A percentile compares a stretch with the other conserved stretches of the same genome.
These are phyloP conservation scores for Blastomyces percursus DNA, from an alignment of 2,329 filamentous ascomycete species.

Conservation along the genomic window DNA sequence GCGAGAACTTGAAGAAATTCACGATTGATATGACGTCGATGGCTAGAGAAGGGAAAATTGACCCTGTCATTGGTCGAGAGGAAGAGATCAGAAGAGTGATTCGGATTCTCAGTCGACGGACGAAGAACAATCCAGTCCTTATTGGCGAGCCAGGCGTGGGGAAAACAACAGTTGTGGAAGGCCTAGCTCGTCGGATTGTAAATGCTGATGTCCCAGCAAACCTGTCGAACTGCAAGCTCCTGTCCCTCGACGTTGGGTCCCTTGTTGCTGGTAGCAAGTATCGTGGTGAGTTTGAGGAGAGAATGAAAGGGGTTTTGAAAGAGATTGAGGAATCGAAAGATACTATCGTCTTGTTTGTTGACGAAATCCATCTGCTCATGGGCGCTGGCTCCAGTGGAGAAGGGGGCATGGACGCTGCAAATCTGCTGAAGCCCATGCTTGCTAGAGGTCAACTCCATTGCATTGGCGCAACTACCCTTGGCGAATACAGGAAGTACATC, in stretches of 20 bases:
- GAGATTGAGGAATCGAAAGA: slow-evolving; percentile 92
- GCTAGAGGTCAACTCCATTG: slow-evolving; percentile 94
- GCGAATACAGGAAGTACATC: slow-evolving; percentile 96
- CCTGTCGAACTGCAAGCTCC: slow-evolving; percentile 80
- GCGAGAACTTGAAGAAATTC: slow-evolving; percentile 95
- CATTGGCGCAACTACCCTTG: slow-evolving; percentile 89
- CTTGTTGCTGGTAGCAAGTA: slow-evolving; percentile 97
- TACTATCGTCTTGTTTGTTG: slow-evolving; percentile 95
- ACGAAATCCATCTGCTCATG: slow-evolving; percentile 98
- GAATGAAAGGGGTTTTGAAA: slow-evolving; percentile 98
- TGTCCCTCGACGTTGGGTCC: slow-evolving; percentile 90
- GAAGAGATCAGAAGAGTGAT: slow-evolving; percentile 90
- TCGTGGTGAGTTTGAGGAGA: slow-evolving; percentile 94
- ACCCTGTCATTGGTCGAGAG: slow-evolving; percentile 92
- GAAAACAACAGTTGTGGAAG: slow-evolving; percentile 96
- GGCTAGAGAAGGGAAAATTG: slow-evolving; percentile 94
- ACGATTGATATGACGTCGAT: slow-evolving; percentile 97
- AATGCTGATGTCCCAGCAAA: slow-evolving; percentile 96
- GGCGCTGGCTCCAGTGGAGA: slow-evolving; percentile 89
- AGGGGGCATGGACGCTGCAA: slow-evolving; percentile 97
- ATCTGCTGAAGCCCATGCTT: slow-evolving; percentile 95
- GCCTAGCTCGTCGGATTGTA: slow-evolving; percentile 87
- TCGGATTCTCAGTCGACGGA: slow-evolving; percentile 80
- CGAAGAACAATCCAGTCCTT: slow-evolving; percentile 97
- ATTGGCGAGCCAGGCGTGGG: slow-evolving; percentile 97